Conservation (phyloP, 1,284 basidiomycete species). For the Rhodotorula sp. region DNA sequence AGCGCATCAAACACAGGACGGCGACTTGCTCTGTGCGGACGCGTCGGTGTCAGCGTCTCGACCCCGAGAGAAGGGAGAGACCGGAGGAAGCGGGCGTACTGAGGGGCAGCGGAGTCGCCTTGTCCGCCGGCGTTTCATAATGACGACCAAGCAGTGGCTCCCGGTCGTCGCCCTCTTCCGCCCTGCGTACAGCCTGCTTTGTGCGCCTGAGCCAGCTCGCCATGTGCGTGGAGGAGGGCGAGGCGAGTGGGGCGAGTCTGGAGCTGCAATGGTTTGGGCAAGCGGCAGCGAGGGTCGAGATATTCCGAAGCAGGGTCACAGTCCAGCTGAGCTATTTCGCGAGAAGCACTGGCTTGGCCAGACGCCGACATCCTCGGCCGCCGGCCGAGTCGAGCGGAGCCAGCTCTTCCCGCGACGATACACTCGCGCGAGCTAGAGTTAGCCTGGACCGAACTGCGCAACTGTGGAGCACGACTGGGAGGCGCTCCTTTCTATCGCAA, state of each 20-base stretch:
- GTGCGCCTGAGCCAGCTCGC: not conserved
- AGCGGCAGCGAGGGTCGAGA: no score
- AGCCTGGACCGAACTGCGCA: no score
- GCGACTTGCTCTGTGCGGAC: constrained; percentile 47
- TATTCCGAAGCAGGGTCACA: no score
- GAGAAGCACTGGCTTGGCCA: no score
- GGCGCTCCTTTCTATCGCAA: no score
- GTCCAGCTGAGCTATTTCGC: no score
- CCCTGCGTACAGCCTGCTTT: not conserved
- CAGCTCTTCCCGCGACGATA: no score
- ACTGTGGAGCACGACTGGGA: no score
- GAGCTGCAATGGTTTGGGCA: not conserved
- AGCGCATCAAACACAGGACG: constrained; percentile 52
- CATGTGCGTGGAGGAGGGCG: not conserved
- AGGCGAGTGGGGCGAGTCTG: not conserved
- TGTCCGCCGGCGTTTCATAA: no score
- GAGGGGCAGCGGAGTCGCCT: not conserved
- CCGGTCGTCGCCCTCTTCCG: not conserved
- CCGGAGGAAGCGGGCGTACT: not conserved
- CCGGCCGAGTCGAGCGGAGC: no score
- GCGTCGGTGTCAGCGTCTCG: not conserved
- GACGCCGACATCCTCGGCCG: no score
- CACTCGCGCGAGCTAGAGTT: no score
- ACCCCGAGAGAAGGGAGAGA: not conserved
- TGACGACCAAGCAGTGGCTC: not conserved